phyloP scores from a whole-genome alignment of 75 land plant genomes.

The Chamaecyparis obtusa region DNA sequence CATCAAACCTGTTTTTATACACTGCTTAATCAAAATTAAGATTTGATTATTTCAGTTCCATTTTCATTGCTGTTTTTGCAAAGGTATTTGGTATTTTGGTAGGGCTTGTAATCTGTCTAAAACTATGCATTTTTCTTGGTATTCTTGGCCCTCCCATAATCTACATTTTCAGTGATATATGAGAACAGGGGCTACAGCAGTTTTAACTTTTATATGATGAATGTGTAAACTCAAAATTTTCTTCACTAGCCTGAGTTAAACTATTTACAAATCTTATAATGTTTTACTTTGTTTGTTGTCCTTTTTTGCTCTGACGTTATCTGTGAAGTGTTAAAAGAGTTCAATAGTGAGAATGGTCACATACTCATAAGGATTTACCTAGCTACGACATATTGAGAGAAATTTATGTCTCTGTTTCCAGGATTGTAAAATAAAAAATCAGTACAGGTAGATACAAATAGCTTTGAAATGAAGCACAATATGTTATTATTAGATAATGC shows the following conservation, averaged over 20 bases:
- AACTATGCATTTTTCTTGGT: background rate
- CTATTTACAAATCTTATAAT: background rate
- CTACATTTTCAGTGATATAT: background rate
- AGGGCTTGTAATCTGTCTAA: background rate
- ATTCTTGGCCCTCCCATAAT: background rate
- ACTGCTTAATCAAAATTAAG: background rate
- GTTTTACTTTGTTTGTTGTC: background rate
- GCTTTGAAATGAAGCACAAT: background rate
- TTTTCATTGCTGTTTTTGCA: background rate
- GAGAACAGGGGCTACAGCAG: background rate
- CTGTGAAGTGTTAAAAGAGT: background rate
- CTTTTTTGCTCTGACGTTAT: background rate
- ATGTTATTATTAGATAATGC: background rate
- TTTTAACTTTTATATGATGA: background rate
- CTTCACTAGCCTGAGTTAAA: background rate
- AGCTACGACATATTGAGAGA: background rate
- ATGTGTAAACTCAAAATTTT: background rate
- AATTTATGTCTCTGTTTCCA: background rate
- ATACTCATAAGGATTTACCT: background rate
- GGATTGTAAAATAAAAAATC: background rate
- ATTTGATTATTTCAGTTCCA: background rate
- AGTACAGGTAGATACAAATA: background rate
- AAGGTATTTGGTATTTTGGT: background rate
- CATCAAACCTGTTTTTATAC: background rate
- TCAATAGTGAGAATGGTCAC: background rate